Evolutionary conservation across 306 rosid species (phyloP).

Genomic region (Quercus berberidifolia): DNA sequence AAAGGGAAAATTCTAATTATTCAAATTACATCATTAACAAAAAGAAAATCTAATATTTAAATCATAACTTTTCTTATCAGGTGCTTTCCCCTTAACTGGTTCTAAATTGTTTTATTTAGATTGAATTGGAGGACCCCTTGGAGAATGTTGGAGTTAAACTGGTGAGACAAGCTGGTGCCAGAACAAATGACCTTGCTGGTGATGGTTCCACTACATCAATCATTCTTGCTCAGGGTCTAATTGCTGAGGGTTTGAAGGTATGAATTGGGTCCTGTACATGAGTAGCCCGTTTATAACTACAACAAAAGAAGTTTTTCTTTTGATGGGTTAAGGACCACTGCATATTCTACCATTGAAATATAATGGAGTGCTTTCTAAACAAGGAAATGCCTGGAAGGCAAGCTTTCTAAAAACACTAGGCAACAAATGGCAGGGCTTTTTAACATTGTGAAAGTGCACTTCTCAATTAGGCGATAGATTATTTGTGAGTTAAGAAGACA

Average conservation of each 20-base stretch:
- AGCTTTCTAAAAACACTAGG: background rate
- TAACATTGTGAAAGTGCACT: background rate
- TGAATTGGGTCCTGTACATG: background rate
- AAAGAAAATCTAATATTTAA: background rate
- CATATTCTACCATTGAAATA: background rate
- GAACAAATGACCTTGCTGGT: conserved; percentile 88
- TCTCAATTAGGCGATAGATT: background rate
- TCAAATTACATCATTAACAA: background rate
- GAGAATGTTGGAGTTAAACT: conserved; percentile 94
- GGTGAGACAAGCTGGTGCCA: conserved; percentile 98
- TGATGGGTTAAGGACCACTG: conserved; percentile 1
- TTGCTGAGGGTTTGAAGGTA: conserved; percentile 91
- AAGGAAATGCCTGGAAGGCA: background rate
- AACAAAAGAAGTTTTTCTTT: background rate
- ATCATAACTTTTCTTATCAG: background rate
- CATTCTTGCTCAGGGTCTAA: conserved; percentile 88
- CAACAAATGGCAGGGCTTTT: background rate
- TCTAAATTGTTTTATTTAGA: conserved; percentile 32
- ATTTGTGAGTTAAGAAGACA: no score
- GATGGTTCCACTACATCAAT: conserved; percentile 94
- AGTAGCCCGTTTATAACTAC: background rate
- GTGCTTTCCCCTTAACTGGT: background rate
- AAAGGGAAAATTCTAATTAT: background rate
- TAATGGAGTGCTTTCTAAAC: background rate
- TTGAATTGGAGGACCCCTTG: conserved; percentile 87